phyloP scores from a whole-genome alignment of 805 yeast genomes.

The Teunomyces barrocoloradensis region DNA sequence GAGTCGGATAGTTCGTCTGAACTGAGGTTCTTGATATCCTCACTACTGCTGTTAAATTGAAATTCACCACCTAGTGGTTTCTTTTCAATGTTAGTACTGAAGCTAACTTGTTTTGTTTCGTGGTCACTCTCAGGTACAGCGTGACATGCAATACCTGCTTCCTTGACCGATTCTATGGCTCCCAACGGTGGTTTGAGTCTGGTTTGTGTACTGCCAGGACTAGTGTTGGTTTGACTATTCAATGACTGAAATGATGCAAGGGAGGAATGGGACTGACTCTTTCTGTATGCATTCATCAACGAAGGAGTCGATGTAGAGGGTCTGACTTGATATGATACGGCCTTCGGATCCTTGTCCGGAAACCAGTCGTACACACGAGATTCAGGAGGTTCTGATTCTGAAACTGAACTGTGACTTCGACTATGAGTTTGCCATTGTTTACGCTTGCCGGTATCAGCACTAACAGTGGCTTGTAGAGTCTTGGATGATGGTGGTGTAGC shows the following conservation, averaged over 20 bases:
- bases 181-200: constrained; percentile 6
- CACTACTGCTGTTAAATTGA: neutral
- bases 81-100: constrained; percentile 2
- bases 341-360: neutral
- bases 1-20: constrained; percentile 8
- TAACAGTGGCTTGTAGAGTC: constrained; percentile 4
- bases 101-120: constrained; percentile 12
- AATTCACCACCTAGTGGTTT: neutral
- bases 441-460: neutral
- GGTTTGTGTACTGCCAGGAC: neutral
- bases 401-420: constrained; percentile 8
- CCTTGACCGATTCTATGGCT: neutral
- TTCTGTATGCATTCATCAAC: neutral
- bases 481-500: constrained; percentile 8
- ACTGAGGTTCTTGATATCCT: neutral
- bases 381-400: constrained; percentile 2
- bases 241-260: constrained; percentile 5
- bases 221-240: constrained; percentile 1
- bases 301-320: constrained; percentile 3
- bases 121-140: constrained; percentile 8
- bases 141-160: neutral
- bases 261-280: constrained; percentile 6
- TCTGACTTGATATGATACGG: neutral
- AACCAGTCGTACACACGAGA: neutral
- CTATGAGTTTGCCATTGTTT: constrained; percentile 7